A percentile compares a stretch with the other conserved stretches of the same genome.
These are phyloP conservation scores for Penicillium fuscoglaucum DNA, from an alignment of 2,329 filamentous ascomycete species.

Conservation along the genomic window DNA sequence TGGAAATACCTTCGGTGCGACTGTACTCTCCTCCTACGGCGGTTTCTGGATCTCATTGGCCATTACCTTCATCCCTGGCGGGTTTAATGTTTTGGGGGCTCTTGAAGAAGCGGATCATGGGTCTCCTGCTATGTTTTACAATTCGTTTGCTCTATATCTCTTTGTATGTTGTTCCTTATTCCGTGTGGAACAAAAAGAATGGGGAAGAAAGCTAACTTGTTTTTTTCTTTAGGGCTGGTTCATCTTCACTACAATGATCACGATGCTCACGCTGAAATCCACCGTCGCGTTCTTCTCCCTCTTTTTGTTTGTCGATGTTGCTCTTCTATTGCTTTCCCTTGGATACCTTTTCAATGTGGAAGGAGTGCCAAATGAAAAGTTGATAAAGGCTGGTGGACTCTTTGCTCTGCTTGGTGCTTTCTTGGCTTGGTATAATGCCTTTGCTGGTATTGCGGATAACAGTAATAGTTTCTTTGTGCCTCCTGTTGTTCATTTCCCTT, in stretches of 20 bases:
- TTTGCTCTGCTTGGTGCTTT: conserved; percentile 57
- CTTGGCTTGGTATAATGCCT: conserved; percentile 56
- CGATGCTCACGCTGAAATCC: conserved; percentile 70
- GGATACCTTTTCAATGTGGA: conserved; percentile 54
- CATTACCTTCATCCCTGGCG: conserved; percentile 64
- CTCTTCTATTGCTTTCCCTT: conserved; percentile 68
- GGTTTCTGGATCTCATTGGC: conserved; percentile 76
- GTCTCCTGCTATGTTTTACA: conserved; percentile 48
- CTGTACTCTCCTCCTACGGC: conserved; percentile 72
- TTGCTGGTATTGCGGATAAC: conserved; percentile 57
- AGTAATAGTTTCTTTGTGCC: conserved; percentile 41
- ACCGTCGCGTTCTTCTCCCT: conserved; percentile 73
- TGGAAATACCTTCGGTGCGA: conserved; percentile 77
- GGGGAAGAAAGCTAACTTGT: neutral
- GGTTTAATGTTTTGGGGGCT: conserved; percentile 48
- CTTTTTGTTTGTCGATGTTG: conserved; percentile 71
- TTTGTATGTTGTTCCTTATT: neutral
- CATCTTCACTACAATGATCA: conserved; percentile 73
- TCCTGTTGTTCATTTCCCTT: conserved; percentile 29
- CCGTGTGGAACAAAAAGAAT: neutral
- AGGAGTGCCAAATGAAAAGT: conserved; percentile 13
- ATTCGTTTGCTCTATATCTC: conserved; percentile 70
- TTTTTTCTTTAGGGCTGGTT: conserved; percentile 61
- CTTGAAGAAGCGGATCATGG: conserved; percentile 28
- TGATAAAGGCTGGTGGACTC: conserved; percentile 49